Conservation (phyloP, 805 yeast species). For the Candida piceae region DNA sequence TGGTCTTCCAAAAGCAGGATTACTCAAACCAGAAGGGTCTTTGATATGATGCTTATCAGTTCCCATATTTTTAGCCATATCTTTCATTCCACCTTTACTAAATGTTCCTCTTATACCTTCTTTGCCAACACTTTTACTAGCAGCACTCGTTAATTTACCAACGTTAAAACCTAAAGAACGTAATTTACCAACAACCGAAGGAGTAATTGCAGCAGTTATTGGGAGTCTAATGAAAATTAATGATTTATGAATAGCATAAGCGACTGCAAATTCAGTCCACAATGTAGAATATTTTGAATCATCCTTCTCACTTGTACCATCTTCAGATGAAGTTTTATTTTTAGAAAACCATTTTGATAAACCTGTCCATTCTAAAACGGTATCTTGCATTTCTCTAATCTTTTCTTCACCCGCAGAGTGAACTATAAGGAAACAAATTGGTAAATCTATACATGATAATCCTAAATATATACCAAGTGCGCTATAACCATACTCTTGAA, state of each 20-base stretch:
- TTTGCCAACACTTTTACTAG: conserved; percentile 21
- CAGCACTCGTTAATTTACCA: conserved; percentile 44
- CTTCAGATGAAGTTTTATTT: conserved; percentile 18
- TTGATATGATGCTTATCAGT: conserved; percentile 14
- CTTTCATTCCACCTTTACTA: conserved; percentile 19
- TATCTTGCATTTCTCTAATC: conserved; percentile 61
- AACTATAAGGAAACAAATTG: conserved; percentile 75
- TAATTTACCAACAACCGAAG: conserved; percentile 60
- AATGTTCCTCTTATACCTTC: conserved; percentile 24
- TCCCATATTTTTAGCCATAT: conserved; percentile 20
- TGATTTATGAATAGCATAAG: conserved; percentile 90
- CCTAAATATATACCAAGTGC: conserved; percentile 82
- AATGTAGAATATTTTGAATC: conserved; percentile 34
- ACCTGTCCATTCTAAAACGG: conserved; percentile 59
- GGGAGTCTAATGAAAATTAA: conserved; percentile 82
- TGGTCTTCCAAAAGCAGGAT: conserved; percentile 47
- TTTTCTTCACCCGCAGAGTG: conserved; percentile 85
- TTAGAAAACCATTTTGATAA: conserved; percentile 35
- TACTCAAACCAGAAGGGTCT: conserved; percentile 36
- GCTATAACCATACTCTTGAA: conserved; percentile 85
- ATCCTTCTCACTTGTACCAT: conserved; percentile 14
- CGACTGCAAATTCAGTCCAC: conserved; percentile 81
- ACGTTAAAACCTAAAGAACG: conserved; percentile 77
- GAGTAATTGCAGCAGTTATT: conserved; percentile 87
- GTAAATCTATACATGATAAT: conserved; percentile 72